phyloP scores from a whole-genome alignment of 2,329 filamentous ascomycete genomes.

The Fusarium hostae region DNA sequence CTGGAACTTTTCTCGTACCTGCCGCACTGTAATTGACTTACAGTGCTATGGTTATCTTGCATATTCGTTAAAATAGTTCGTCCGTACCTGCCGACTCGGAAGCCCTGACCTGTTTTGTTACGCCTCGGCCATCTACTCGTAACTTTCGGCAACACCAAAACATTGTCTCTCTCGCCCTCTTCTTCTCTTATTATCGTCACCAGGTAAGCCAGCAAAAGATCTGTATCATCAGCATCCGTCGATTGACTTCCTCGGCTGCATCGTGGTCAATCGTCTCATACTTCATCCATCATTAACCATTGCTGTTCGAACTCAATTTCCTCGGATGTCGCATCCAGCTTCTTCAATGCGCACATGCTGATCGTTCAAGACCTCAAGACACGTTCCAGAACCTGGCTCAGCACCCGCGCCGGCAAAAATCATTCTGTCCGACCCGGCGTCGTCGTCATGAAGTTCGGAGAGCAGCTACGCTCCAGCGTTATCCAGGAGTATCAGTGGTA shows the following conservation, averaged over 20 bases:
- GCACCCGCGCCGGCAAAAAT: constrained; percentile 43
- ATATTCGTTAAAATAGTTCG: constrained; percentile 9
- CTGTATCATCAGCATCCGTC: constrained; percentile 4
- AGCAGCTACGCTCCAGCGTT: constrained; percentile 93
- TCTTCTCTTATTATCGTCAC: constrained; percentile 5
- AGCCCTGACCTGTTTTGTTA: constrained; percentile 11
- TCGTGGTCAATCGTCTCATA: not conserved
- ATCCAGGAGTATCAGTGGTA: constrained; percentile 98
- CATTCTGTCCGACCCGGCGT: constrained; percentile 59
- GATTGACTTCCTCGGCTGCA: constrained; percentile 13
- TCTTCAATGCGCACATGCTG: constrained; percentile 56
- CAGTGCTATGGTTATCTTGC: not conserved
- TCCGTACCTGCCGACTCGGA: constrained; percentile 18
- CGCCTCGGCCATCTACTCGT: constrained; percentile 20
- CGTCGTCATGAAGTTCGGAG: constrained; percentile 86
- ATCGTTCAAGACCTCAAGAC: constrained; percentile 63
- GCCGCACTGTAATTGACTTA: not conserved
- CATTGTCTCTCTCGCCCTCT: constrained; percentile 13
- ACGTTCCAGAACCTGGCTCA: constrained; percentile 55
- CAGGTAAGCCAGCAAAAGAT: constrained; percentile 35
- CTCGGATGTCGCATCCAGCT: constrained; percentile 23
- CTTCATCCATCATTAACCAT: not conserved
- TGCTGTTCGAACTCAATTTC: constrained; percentile 11
- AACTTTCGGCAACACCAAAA: constrained; percentile 20
- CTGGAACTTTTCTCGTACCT: constrained; percentile 12